Base-by-base conservation (phyloP, 208 protist species). In the Tritrichomonas musculus region DNA sequence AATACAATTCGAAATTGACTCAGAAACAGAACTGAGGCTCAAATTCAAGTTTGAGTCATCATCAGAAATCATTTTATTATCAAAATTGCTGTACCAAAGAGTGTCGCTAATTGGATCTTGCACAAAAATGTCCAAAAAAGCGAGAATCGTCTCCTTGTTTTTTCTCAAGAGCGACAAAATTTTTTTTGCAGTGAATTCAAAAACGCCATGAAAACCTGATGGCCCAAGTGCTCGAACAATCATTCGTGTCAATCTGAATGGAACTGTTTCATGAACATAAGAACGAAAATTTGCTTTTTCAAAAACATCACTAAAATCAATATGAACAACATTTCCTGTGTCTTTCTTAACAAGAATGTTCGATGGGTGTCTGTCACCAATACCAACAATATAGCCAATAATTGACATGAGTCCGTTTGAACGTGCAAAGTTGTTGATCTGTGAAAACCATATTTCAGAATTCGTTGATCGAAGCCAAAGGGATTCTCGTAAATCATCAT, bases 261-360 rank as follows among this genome's bases (percentile, higher is more conserved):
- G 88, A 22, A 92, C 88, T 47, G 50, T 33, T 69, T 92, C 88
- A 9, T 50, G 88, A 36, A 93, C 13, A n/a, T 49, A 72, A 55
- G 49, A 13, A 27, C 94, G 36, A 14, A 57, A 57, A 0, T 60
- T 66, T 25, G 93, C 94, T 11, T 82, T 44, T 47, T 95, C 94
- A 65, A 95, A 95, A 30, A 93, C 94, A 39, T 94, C 88, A 92
- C 57, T 41, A 44, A 72, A 92, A 66, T 92, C 88, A 36, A 92
- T 92, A 27, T 92, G 88, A 39, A 92, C 41, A 44, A 92, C 50
- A 44, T 72, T 69, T 13, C 88, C 88, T 13, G 88, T 92, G 88
- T 33, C 30, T 39, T 17, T 33, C 27, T 92, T 55, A 33, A 92
- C 53, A 36, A 92, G 22, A 2, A 92, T 36, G 22, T 92, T 92